A percentile compares a stretch with the other conserved stretches of the same genome.
Evolutionary conservation across 2,329 filamentous ascomycete genomes (phyloP).

Genomic region (Elsinoe necatrix): DNA sequence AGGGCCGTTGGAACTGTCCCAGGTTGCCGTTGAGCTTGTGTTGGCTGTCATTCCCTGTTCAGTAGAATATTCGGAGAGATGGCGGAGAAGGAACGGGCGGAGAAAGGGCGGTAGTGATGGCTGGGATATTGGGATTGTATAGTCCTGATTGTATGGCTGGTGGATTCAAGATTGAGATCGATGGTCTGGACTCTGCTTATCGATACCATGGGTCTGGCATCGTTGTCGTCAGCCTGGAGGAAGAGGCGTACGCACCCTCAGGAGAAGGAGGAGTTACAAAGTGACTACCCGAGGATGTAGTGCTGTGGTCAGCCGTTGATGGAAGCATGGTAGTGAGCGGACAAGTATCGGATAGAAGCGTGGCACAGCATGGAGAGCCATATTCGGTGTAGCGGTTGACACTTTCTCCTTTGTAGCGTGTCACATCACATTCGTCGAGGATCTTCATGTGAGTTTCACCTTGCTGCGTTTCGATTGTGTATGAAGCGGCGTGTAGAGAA

Average conservation of each 20-base stretch:
- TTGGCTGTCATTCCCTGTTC: neutral
- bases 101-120: neutral
- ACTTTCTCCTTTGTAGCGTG: slow-evolving; percentile 5
- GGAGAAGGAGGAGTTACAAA: neutral
- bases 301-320: neutral
- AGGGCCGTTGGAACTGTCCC: slow-evolving; percentile 4
- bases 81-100: neutral
- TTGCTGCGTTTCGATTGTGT: slow-evolving; percentile 8
- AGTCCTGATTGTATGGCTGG: neutral
- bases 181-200: neutral
- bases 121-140: neutral
- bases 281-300: slow-evolving; percentile 8
- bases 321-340: slow-evolving; percentile 9
- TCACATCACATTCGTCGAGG: neutral
- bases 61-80: neutral
- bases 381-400: neutral
- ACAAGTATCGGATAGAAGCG: neutral
- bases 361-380: slow-evolving; percentile 5
- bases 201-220: neutral
- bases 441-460: slow-evolving; percentile 1
- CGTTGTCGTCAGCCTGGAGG: neutral
- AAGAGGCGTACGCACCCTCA: neutral
- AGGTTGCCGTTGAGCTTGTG: slow-evolving; percentile 11
- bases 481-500: neutral
- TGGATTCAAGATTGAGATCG: neutral